Evolutionary conservation across 495 filamentous ascomycete species (phyloP).

Genomic region (Xylaria nigripes): DNA sequence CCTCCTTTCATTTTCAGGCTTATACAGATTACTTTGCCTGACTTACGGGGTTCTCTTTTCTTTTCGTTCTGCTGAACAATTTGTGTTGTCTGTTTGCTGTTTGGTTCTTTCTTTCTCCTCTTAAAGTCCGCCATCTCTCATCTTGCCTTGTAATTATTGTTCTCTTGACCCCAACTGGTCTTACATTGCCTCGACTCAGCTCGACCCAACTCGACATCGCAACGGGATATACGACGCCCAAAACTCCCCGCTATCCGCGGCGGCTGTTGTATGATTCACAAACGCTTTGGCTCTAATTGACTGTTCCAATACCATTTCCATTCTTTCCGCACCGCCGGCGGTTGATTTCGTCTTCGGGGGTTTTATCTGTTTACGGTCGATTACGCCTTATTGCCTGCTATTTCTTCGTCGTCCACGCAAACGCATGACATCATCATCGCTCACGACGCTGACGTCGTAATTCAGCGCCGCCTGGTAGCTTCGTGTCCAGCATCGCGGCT

Average conservation of each 20-base stretch:
- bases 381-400: conserved; percentile 14
- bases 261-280: conserved; percentile 12
- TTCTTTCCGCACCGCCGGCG: conserved; percentile 30
- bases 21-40: conserved; percentile 15
- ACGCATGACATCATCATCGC: conserved; percentile 25
- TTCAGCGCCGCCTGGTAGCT: conserved; percentile 17
- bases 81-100: conserved; percentile 12
- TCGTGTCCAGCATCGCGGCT: conserved; percentile 6
- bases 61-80: conserved; percentile 10
- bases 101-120: conserved; percentile 8
- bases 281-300: conserved; percentile 25
- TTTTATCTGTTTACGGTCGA: conserved; percentile 16
- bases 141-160: conserved; percentile 7
- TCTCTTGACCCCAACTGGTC: conserved; percentile 10
- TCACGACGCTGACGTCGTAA: conserved; percentile 26
- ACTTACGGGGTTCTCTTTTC: conserved; percentile 17
- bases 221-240: too few species aligned
- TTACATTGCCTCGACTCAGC: conserved; percentile 9
- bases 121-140: conserved; percentile 8
- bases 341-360: conserved; percentile 23
- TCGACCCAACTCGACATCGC: conserved; percentile 5
- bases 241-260: not conserved
- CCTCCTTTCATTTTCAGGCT: conserved; percentile 6
- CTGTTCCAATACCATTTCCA: conserved; percentile 14
- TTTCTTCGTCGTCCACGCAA: conserved; percentile 7